Evolutionary conservation across 2,329 filamentous ascomycete species (phyloP).

Genomic region (Aspergillus cejpii): DNA sequence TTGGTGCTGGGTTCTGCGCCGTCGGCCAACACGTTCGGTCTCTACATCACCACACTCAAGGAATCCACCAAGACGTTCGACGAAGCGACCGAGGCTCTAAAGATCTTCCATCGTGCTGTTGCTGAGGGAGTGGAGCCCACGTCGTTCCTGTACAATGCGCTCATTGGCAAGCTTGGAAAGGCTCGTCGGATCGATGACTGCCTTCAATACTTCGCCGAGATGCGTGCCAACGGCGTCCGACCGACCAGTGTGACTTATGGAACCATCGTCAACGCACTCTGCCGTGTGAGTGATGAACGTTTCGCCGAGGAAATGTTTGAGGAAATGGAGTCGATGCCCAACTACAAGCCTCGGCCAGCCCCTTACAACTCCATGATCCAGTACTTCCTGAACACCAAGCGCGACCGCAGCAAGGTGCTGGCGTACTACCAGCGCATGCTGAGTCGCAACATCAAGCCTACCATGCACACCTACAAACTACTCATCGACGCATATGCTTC

Average conservation of each 20-base stretch:
- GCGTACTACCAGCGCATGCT: conserved; percentile 94
- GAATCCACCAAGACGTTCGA: conserved; percentile 97
- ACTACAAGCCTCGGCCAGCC: conserved; percentile 95
- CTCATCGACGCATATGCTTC: conserved; percentile 93
- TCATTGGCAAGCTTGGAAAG: conserved; percentile 97
- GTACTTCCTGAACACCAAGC: conserved; percentile 96
- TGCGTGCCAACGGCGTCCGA: conserved; percentile 86
- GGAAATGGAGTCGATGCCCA: conserved; percentile 97
- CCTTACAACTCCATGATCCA: conserved; percentile 99
- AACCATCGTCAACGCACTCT: conserved; percentile 95
- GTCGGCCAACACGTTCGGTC: conserved; percentile 92
- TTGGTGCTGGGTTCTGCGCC: conserved; percentile 84
- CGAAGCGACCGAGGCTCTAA: conserved; percentile 91
- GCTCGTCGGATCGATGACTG: conserved; percentile 97
- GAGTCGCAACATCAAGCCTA: conserved; percentile 76
- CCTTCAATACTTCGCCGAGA: conserved; percentile 95
- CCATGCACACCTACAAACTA: conserved; percentile 94
- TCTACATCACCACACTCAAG: conserved; percentile 99
- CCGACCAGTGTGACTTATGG: conserved; percentile 97
- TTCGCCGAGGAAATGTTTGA: conserved; percentile 97
- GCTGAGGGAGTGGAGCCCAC: conserved; percentile 90
- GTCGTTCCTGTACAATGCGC: conserved; percentile 94
- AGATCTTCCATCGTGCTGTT: conserved; percentile 93
- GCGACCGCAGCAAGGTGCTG: conserved; percentile 87
- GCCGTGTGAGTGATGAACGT: conserved; percentile 93